A percentile compares a stretch with the other conserved stretches of the same genome.
Evolutionary conservation across 2,329 filamentous ascomycete genomes (phyloP).

Genomic region (Fusarium lyarnte): DNA sequence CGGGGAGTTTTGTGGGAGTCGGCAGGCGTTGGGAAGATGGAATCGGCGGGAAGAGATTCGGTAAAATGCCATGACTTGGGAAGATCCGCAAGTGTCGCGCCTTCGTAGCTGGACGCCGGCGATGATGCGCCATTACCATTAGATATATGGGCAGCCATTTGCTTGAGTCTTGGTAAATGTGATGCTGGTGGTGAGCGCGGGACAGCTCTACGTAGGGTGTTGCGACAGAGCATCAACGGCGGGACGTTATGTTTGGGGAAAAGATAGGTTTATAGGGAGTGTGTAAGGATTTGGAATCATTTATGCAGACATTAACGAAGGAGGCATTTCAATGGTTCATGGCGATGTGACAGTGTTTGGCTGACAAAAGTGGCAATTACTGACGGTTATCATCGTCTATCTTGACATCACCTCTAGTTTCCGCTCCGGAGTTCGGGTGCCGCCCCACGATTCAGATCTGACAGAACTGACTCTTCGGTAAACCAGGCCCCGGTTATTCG

Average conservation of each 20-base stretch:
- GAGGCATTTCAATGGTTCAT: background rate
- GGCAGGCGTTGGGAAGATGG: constrained; percentile 80
- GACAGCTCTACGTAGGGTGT: constrained; percentile 45
- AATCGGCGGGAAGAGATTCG: constrained; percentile 77
- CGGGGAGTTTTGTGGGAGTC: constrained; percentile 84
- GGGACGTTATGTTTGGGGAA: constrained; percentile 1
- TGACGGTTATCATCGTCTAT: constrained; percentile 19
- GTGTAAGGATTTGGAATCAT: constrained; percentile 22
- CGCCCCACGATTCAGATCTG: constrained; percentile 17
- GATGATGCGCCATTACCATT: constrained; percentile 44
- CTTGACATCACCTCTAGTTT: constrained; percentile 36
- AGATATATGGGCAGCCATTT: constrained; percentile 49
- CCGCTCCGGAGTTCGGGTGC: constrained; percentile 15
- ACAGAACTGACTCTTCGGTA: background rate
- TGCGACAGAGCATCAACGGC: constrained; percentile 50
- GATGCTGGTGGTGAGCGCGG: constrained; percentile 40
- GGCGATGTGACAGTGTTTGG: background rate
- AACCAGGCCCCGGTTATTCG: constrained; percentile 10
- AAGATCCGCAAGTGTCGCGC: constrained; percentile 61
- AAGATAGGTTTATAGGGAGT: background rate
- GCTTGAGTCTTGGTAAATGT: constrained; percentile 35
- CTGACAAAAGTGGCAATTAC: constrained; percentile 37
- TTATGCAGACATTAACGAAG: background rate
- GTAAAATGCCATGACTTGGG: constrained; percentile 74
- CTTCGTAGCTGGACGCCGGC: constrained; percentile 31